Conservation (phyloP, 257 asterid genomes). For the Gentiana macrophylla region DNA sequence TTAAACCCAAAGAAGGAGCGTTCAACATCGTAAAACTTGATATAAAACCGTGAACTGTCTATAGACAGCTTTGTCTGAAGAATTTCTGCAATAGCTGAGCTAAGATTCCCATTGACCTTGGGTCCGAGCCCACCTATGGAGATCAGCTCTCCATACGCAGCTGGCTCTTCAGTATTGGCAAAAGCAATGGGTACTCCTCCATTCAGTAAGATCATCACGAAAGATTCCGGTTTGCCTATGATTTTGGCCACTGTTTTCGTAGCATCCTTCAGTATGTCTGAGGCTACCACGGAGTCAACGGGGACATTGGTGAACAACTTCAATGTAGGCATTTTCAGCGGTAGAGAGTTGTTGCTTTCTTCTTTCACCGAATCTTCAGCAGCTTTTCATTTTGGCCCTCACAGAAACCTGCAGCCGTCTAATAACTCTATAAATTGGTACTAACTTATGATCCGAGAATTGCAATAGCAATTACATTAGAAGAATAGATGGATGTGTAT, state of each 20-base stretch:
- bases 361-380: no score
- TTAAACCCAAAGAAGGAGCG: slow-evolving; percentile 76
- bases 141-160: slow-evolving; percentile 82
- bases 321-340: slow-evolving; percentile 64
- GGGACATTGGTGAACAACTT: slow-evolving; percentile 79
- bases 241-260: slow-evolving; percentile 90
- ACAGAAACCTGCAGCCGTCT: no score
- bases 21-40: slow-evolving; percentile 84
- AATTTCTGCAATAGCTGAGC: slow-evolving; percentile 84
- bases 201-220: slow-evolving; percentile 82
- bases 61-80: slow-evolving; percentile 75
- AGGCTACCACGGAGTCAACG: slow-evolving; percentile 82
- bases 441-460: no score
- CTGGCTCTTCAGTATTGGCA: slow-evolving; percentile 86
- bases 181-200: slow-evolving; percentile 79
- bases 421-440: no score
- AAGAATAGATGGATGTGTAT: no score
- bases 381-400: no score
- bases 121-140: slow-evolving; percentile 87
- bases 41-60: slow-evolving; percentile 53
- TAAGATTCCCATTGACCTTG: slow-evolving; percentile 56
- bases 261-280: slow-evolving; percentile 89
- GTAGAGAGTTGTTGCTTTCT: no score
- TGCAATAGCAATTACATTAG: no score
- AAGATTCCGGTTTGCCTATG: slow-evolving; percentile 89